Base-by-base conservation (phyloP, 306 rosid species). In the Prosopis cineraria region DNA sequence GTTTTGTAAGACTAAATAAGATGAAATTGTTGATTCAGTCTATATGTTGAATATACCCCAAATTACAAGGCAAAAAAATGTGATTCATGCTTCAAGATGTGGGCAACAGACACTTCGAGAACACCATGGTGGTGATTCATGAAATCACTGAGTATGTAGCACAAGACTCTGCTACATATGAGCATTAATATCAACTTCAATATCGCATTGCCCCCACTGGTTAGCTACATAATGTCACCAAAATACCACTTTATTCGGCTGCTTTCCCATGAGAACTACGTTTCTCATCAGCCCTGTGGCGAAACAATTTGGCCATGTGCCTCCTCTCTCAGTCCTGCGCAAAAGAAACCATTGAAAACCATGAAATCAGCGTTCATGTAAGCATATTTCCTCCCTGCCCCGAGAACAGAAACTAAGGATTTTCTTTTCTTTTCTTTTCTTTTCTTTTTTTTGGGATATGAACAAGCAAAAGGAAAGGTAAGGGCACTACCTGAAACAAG, bases 321-420 rank as follows among this genome's bases (percentile, higher is more conserved):
- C 98, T 90, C 84, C 98, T 89, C 82, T 94, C 98, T 14, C 97
- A 94, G 59, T 94, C 98, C 97, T 94, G 90, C 39, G 39, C 40
- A 43, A 25, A 72, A 19, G 10, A 79, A 71, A 29, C 68, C 44
- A 44, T 20, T 56, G 16, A 24, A 52, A 52, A 20, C 29, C 59
- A 7, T 2, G 59, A 5, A 52, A 52, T 52, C 10, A 20, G 29
- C 27, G 2, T 8, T 20, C 52, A 45, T 45, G 16, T 16, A 45
- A 16, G 7, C 20, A 45, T 45, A 14, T 16, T 45, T 43, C n/a
- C 7, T 16, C 52, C 20, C 48, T 3, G 16, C 48, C 17, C 48
- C 13, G 48, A 43, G 17, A 43, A 43, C 48, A 43, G 17, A 43
- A 39, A 13, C 13, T 43, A 12, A 43, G 48, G 48, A 43, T 43